These are phyloP conservation scores for Parasarocladium wereldwijsianum DNA, from an alignment of 2,329 filamentous ascomycete species.

Conservation along the genomic window DNA sequence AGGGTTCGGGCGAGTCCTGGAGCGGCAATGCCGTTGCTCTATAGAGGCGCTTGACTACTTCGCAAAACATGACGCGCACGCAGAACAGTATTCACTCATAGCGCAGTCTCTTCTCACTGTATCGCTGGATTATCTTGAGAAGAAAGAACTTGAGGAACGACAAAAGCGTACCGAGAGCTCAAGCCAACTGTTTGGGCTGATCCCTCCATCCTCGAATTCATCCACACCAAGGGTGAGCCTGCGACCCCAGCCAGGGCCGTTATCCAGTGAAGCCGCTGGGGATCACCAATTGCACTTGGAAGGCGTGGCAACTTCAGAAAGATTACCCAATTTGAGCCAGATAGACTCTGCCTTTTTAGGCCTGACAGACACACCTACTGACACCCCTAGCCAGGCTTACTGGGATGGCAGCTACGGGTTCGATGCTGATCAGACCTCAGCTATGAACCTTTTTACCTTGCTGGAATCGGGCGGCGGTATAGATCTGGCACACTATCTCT, in stretches of 20 bases:
- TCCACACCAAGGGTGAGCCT: no score
- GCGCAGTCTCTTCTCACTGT: slow-evolving; percentile 33
- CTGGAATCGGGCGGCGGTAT: slow-evolving; percentile 37
- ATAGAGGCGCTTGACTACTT: slow-evolving; percentile 34
- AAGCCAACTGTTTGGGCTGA: slow-evolving; percentile 34
- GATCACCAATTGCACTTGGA: no score
- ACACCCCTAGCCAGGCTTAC: neutral
- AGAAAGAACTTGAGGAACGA: slow-evolving; percentile 29
- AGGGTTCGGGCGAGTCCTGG: slow-evolving; percentile 35
- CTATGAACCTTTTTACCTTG: slow-evolving; percentile 34
- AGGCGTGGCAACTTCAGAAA: no score
- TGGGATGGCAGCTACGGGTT: slow-evolving; percentile 9
- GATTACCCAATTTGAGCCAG: slow-evolving; percentile 19
- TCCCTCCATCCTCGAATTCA: slow-evolving; percentile 20
- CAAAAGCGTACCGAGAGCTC: slow-evolving; percentile 33
- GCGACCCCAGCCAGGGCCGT: no score
- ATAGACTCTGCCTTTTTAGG: slow-evolving; percentile 23
- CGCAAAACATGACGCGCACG: slow-evolving; percentile 32
- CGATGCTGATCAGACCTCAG: slow-evolving; percentile 28
- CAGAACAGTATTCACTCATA: slow-evolving; percentile 36
- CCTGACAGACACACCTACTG: slow-evolving; percentile 13
- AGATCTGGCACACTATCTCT: slow-evolving; percentile 29
- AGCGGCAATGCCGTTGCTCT: slow-evolving; percentile 32
- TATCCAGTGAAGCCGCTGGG: no score
- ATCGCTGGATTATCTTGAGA: slow-evolving; percentile 31